Evolutionary conservation across 805 yeast species (phyloP), one percentile per base, ranked within the genome.

Genomic region (Clavispora fructus): DNA sequence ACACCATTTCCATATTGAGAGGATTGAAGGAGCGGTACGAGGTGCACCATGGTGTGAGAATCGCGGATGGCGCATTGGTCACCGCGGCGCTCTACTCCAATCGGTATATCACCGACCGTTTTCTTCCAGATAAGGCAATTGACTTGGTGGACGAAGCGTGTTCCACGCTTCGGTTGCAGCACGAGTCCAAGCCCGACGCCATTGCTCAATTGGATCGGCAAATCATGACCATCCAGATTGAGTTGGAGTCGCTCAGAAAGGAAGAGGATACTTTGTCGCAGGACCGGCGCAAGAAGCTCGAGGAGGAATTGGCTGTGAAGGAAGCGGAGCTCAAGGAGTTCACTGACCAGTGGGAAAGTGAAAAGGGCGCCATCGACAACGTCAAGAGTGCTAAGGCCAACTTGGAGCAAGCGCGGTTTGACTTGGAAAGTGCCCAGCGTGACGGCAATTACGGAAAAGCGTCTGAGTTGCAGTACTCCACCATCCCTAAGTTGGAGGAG

Each of bases 61-160:
- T 92, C 48, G 79, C 92, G 4, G 99, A 92, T 61, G 79, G 90
- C 41, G 97, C 99, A 0, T 73, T 92, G 46, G 97, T 92, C 1
- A 86, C 96, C 0, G 97, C 98, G 11, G 96, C 97, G 0, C 83
- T 87, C 7, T 80, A 91, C 60, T 82, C 95, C 41, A 87, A 89
- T 60, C 77, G 99, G 52, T 92, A 92, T 63, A 87, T 92, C 46
- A 86, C 95, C 3, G 97, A 92, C 63, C 70, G 98, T 45, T 90
- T 82, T 58, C 70, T 92, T 33, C 99, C 99, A 1, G 99, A 92
- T 61, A 92, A 92, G 70, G 98, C 98, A 17, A 92, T 92, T 54
- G 99, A 92, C 65, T 76, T 92, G 54, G 94, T 92, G 1, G 99
- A 92, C 67, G 99, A 92, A 62, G 97, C 98, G 0, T 91, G 98